Evolutionary conservation across 2,329 filamentous ascomycete species (phyloP).

Genomic region (Ceratocystis cacaofunesta): DNA sequence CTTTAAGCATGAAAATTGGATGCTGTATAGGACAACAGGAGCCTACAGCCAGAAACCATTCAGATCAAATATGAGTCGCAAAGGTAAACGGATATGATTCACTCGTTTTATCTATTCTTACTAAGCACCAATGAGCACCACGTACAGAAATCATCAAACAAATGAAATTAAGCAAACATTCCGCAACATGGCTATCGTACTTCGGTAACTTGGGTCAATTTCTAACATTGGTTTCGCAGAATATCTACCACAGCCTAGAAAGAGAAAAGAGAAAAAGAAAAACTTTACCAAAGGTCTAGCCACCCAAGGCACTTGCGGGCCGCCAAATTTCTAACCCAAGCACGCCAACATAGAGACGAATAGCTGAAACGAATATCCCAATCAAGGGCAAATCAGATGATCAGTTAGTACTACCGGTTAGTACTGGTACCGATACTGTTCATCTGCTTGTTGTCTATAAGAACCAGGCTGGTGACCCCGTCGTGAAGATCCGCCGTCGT

Average conservation of each 20-base stretch:
- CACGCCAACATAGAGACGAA: neutral
- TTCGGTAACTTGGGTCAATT: neutral
- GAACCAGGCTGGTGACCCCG: neutral
- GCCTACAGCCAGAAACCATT: no score
- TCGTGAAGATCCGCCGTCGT: slow-evolving; percentile 6
- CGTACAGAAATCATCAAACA: neutral
- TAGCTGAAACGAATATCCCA: neutral
- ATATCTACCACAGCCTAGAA: neutral
- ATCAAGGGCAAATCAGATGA: neutral
- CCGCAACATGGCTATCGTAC: neutral
- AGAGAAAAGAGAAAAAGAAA: neutral
- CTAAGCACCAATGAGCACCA: no score
- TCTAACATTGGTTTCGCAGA: neutral
- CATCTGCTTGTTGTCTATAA: slow-evolving; percentile 12
- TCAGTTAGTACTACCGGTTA: neutral
- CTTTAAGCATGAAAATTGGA: no score
- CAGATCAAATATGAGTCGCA: no score
- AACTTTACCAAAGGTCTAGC: neutral
- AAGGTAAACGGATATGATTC: neutral
- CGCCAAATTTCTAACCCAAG: neutral
- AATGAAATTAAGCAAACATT: neutral
- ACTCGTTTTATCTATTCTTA: no score
- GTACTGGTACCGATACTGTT: slow-evolving; percentile 14
- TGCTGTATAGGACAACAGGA: no score
- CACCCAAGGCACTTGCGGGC: neutral